Evolutionary conservation across 495 filamentous ascomycete species (phyloP).

Genomic region (Chaetomidium leptoderma): DNA sequence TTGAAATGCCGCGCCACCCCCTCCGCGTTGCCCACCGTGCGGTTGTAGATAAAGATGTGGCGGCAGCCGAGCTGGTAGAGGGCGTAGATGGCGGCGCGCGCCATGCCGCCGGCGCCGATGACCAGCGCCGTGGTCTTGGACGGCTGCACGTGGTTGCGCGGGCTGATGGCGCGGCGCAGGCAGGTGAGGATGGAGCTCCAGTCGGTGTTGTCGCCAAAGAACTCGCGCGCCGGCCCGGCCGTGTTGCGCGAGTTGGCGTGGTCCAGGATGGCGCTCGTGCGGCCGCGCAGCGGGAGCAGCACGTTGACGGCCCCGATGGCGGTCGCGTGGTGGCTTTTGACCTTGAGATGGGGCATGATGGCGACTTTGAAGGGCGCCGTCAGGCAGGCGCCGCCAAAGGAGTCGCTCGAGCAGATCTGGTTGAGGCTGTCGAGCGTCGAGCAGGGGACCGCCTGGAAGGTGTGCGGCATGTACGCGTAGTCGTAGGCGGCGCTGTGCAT

Average conservation of each 20-base stretch:
- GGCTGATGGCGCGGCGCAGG: conserved; percentile 69
- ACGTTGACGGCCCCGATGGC: conserved; percentile 82
- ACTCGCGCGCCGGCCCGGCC: conserved; percentile 58
- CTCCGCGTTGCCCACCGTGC: conserved; percentile 58
- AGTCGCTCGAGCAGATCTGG: conserved; percentile 55
- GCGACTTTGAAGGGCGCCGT: conserved; percentile 73
- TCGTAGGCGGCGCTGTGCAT: conserved; percentile 77
- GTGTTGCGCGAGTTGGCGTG: conserved; percentile 63
- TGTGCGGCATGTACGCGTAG: conserved; percentile 67
- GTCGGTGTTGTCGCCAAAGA: conserved; percentile 83
- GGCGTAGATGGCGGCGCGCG: conserved; percentile 72
- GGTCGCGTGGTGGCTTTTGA: conserved; percentile 68
- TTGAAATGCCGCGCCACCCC: conserved; percentile 72
- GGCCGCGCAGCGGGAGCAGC: conserved; percentile 65
- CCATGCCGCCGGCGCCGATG: conserved; percentile 79
- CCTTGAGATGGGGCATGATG: conserved; percentile 61
- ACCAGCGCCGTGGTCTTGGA: conserved; percentile 64
- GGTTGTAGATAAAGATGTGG: conserved; percentile 74
- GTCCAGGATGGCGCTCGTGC: conserved; percentile 56
- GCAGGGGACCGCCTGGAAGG: conserved; percentile 61
- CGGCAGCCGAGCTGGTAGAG: conserved; percentile 73
- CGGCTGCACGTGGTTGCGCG: conserved; percentile 69
- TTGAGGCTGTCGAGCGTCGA: conserved; percentile 61
- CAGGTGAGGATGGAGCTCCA: conserved; percentile 70
- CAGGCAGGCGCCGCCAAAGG: conserved; percentile 71